Conservation (phyloP, 129 eudicot genomes). For the Oenanthe sinensis region DNA sequence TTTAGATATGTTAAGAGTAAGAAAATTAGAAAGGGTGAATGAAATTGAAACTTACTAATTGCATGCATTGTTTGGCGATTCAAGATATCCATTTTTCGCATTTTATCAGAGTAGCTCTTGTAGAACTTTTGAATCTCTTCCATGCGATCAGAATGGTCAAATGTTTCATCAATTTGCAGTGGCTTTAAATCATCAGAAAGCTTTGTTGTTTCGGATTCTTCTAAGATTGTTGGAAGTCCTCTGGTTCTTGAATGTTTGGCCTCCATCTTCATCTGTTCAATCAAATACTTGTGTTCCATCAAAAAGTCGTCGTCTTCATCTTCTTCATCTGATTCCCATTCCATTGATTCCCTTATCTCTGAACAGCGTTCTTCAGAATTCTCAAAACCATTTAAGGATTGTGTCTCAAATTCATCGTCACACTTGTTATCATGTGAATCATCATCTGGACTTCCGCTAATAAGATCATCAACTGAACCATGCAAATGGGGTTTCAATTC, state of each 20-base stretch:
- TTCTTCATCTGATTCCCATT: constrained; percentile 39
- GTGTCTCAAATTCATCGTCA: not conserved
- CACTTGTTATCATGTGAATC: constrained; percentile 3
- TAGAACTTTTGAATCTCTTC: constrained; percentile 72
- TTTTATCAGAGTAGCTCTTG: constrained; percentile 72
- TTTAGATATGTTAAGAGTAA: not conserved
- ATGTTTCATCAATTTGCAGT: constrained; percentile 45
- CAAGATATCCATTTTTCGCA: constrained; percentile 79
- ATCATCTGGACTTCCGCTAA: constrained; percentile 3
- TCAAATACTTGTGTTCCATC: constrained; percentile 48
- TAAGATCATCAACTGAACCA: constrained; percentile 13
- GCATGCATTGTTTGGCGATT: constrained; percentile 84
- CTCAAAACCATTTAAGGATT: not conserved
- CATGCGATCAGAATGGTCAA: constrained; percentile 68
- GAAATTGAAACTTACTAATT: constrained; percentile 59
- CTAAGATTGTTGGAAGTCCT: constrained; percentile 83
- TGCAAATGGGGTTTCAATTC: constrained; percentile 29
- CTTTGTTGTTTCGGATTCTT: constrained; percentile 71
- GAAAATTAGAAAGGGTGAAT: too few species aligned
- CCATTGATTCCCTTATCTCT: constrained; percentile 14
- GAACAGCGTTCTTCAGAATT: not conserved
- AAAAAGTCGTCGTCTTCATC: constrained; percentile 55
- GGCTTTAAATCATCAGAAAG: constrained; percentile 68
- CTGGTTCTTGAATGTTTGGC: constrained; percentile 37
- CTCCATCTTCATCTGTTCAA: constrained; percentile 80